A percentile compares a stretch with the other conserved stretches of the same genome.
phyloP scores from a whole-genome alignment of 176 grass and related monocot species.

The Oryza meyeriana region DNA sequence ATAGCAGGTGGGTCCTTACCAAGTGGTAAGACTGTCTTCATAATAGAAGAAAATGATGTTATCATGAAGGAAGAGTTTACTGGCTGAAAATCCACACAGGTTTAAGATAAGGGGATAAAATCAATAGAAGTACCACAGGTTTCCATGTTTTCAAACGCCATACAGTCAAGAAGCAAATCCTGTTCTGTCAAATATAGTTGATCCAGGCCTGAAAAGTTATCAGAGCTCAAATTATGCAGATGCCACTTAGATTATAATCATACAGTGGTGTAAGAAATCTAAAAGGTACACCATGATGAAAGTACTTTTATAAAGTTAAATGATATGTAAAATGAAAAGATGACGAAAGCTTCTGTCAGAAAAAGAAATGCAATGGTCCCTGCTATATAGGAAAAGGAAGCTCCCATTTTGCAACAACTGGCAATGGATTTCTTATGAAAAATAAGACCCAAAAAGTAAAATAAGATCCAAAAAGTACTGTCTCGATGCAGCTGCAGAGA shows the following conservation, averaged over 20 bases:
- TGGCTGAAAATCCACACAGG: too few relatives aligned
- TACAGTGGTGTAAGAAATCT: neutral
- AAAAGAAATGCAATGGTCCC: neutral
- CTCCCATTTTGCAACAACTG: neutral
- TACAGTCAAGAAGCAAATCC: constrained; percentile 86
- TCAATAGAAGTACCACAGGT: constrained; percentile 61
- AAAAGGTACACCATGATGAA: neutral
- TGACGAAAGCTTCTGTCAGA: neutral
- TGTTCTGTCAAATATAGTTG: constrained; percentile 60
- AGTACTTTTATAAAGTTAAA: too few relatives aligned
- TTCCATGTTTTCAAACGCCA: constrained; percentile 99
- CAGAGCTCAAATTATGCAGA: constrained; percentile 28
- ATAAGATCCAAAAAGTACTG: too few relatives aligned
- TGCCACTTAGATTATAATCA: constrained; percentile 15
- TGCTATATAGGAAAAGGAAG: neutral
- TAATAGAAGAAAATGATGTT: constrained; percentile 24
- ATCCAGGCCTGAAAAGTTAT: constrained; percentile 53
- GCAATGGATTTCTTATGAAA: constrained; percentile 23
- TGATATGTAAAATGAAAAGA: constrained; percentile 12
- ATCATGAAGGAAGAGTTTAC: neutral
- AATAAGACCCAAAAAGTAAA: too few relatives aligned
- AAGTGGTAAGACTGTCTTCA: constrained; percentile 90
- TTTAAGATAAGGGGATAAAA: constrained; percentile 27
- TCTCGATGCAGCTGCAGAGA: too few relatives aligned
- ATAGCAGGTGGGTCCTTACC: constrained; percentile 95